Evolutionary conservation across 2,329 filamentous ascomycete genomes (phyloP).

Genomic region (Immersiporthe knoxdaviesiana): DNA sequence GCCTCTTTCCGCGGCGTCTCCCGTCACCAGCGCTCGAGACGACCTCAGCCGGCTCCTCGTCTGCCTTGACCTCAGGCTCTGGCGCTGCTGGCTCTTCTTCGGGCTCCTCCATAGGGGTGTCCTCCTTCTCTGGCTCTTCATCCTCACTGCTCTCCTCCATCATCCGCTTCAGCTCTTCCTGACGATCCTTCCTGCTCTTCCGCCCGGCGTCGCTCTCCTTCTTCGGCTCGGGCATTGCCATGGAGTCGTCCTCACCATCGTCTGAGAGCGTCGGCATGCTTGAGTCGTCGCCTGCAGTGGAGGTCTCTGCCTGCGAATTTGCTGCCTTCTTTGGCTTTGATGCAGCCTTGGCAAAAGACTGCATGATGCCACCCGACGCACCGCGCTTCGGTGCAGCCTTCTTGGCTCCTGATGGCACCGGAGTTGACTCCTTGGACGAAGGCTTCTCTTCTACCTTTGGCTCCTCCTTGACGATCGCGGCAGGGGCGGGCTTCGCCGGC

Average conservation of each 20-base stretch:
- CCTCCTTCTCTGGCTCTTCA: slow-evolving; percentile 25
- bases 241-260: slow-evolving; percentile 56
- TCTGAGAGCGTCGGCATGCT: slow-evolving; percentile 56
- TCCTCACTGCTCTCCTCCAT: slow-evolving; percentile 32
- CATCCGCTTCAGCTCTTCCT: slow-evolving; percentile 66
- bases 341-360: slow-evolving; percentile 72
- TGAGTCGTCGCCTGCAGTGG: slow-evolving; percentile 49
- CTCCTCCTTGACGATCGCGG: slow-evolving; percentile 41
- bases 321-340: slow-evolving; percentile 54
- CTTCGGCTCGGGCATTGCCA: slow-evolving; percentile 51
- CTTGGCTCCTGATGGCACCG: slow-evolving; percentile 41
- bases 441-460: slow-evolving; percentile 38
- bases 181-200: slow-evolving; percentile 62
- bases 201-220: slow-evolving; percentile 37
- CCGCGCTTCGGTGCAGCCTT: slow-evolving; percentile 58
- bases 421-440: slow-evolving; percentile 43
- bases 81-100: slow-evolving; percentile 45
- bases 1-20: slow-evolving; percentile 74
- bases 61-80: slow-evolving; percentile 43
- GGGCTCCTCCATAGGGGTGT: slow-evolving; percentile 35
- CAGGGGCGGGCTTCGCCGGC: slow-evolving; percentile 31
- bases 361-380: slow-evolving; percentile 69
- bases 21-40: slow-evolving; percentile 60
- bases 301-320: slow-evolving; percentile 41
- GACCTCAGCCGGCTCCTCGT: slow-evolving; percentile 49